A percentile compares a stretch with the other conserved stretches of the same genome.
Evolutionary conservation across 768 basidiomycete species (phyloP).

Genomic region (Leccinum variicolor): DNA sequence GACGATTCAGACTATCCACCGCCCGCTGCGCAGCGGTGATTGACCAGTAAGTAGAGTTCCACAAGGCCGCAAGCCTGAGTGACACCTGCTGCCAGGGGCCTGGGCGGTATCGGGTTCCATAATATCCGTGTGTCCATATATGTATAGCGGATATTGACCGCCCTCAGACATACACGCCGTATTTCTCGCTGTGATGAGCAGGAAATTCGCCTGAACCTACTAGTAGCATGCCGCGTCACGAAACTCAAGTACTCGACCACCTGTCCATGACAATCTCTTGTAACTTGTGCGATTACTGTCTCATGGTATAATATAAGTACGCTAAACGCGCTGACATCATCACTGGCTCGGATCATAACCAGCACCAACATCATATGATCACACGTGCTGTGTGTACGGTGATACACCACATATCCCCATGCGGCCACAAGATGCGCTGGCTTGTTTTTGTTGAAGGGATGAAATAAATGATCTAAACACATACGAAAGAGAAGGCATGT

Average conservation of each 20-base stretch:
- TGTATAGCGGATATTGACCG: constrained; percentile 40
- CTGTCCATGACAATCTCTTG: neutral
- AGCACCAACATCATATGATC: neutral
- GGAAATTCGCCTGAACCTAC: neutral
- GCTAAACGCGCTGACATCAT: neutral
- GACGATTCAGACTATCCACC: neutral
- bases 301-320: neutral
- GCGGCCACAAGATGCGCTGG: neutral
- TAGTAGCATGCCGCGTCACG: neutral
- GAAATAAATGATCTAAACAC: constrained; percentile 17
- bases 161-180: constrained; percentile 44
- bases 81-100: neutral
- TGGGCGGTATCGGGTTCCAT: constrained; percentile 11
- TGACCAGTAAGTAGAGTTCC: neutral
- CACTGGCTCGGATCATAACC: neutral
- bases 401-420: neutral
- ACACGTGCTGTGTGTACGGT: neutral
- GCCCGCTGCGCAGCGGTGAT: neutral
- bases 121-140: constrained; percentile 42
- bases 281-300: neutral
- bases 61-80: neutral
- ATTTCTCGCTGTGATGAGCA: neutral
- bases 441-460: constrained; percentile 1
- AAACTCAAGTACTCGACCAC: neutral
- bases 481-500: constrained; percentile 19